Percentiles rank a stretch among this genome's conserved stretches.
Conservation (phyloP, 805 yeast genomes). For the Saccharomyces jurei region DNA sequence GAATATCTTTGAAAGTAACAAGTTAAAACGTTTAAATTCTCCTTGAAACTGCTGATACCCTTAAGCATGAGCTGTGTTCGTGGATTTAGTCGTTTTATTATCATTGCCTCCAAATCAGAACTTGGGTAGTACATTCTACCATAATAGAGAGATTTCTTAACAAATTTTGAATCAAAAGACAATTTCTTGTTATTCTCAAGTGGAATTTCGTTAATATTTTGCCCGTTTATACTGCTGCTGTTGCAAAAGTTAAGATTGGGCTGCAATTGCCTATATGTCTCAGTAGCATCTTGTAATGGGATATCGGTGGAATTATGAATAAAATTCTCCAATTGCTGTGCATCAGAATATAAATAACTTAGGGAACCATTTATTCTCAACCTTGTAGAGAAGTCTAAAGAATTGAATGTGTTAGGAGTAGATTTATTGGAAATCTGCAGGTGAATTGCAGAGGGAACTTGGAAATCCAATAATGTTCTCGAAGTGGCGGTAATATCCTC, state of each 20-base stretch:
- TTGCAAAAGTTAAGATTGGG: slow-evolving; percentile 30
- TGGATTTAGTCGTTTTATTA: slow-evolving; percentile 52
- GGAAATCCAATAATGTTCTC: slow-evolving; percentile 58
- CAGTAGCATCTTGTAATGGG: slow-evolving; percentile 56
- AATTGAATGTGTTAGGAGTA: slow-evolving; percentile 60
- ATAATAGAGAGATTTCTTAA: slow-evolving; percentile 46
- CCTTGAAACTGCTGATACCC: slow-evolving; percentile 60
- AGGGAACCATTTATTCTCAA: slow-evolving; percentile 70
- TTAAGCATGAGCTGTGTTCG: slow-evolving; percentile 61
- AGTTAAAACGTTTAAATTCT: slow-evolving; percentile 49
- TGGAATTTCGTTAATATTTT: background rate
- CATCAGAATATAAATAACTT: slow-evolving; percentile 64
- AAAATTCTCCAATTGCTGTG: slow-evolving; percentile 46
- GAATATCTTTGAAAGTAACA: slow-evolving; percentile 63
- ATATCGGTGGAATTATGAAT: slow-evolving; percentile 41
- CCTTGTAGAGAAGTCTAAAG: slow-evolving; percentile 56
- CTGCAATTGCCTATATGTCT: slow-evolving; percentile 57
- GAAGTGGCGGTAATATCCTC: slow-evolving; percentile 70
- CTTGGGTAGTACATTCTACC: slow-evolving; percentile 89
- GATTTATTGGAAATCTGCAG: slow-evolving; percentile 65
- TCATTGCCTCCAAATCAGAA: slow-evolving; percentile 79
- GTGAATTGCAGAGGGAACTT: slow-evolving; percentile 57
- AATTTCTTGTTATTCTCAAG: background rate
- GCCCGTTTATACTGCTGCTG: background rate
- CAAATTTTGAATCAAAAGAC: slow-evolving; percentile 11